phyloP scores from a whole-genome alignment of 2,329 filamentous ascomycete genomes.

The Colletotrichum sp. region DNA sequence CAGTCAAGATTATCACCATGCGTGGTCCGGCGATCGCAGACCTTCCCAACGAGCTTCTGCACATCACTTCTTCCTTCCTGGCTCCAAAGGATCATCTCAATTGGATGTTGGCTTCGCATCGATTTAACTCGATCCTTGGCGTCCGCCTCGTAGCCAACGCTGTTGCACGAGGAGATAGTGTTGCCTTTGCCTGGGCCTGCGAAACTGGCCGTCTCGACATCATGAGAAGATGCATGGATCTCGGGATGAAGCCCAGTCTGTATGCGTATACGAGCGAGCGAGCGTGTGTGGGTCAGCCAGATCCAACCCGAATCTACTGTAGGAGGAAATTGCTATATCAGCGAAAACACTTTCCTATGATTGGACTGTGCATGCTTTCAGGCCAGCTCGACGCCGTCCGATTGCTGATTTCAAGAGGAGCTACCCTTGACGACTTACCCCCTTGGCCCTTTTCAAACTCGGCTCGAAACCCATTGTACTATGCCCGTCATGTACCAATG shows the following conservation, averaged over 20 bases:
- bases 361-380: neutral
- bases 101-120: neutral
- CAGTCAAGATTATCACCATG: neutral
- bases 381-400: neutral
- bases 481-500: neutral
- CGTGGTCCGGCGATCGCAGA: neutral
- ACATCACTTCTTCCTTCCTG: neutral
- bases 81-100: neutral
- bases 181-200: neutral
- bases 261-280: neutral
- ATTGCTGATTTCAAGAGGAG: neutral
- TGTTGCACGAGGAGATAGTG: neutral
- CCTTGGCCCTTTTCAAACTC: neutral
- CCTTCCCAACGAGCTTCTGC: neutral
- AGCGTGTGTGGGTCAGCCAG: accelerated
- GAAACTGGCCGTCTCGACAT: neutral
- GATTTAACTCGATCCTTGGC: neutral
- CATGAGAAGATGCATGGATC: neutral
- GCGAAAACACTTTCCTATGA: neutral
- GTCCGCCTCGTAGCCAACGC: neutral
- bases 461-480: neutral
- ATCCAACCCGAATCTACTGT: neutral
- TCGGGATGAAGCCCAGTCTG: neutral
- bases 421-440: neutral
- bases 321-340: neutral